These are phyloP conservation scores for Ehretia macrophylla DNA, from an alignment of 257 asterid genomes.

Conservation along the genomic window DNA sequence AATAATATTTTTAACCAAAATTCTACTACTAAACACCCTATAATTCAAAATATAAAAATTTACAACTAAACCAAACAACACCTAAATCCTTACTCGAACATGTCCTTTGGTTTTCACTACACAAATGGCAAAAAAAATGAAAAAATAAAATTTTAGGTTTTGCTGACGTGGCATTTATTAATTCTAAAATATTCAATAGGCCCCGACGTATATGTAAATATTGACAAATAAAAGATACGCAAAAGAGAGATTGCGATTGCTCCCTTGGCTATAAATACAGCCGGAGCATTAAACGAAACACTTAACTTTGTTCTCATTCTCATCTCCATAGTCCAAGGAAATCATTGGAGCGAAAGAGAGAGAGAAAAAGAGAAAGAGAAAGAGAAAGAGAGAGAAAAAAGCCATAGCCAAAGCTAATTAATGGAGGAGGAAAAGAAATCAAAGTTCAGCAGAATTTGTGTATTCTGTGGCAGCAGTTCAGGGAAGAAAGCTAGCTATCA, in stretches of 20 bases:
- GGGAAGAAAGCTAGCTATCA: conserved; percentile 82
- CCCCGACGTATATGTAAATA: not conserved
- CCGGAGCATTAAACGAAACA: conserved; percentile 8
- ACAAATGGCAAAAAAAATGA: too few species aligned
- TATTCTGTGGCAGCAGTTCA: conserved; percentile 82
- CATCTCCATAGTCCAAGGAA: conserved; percentile 9
- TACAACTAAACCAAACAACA: too few species aligned
- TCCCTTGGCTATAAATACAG: conserved; percentile 13
- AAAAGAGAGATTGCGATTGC: conserved; percentile 9
- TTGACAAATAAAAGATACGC: conserved; percentile 2
- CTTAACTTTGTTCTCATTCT: conserved; percentile 15
- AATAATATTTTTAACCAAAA: too few species aligned
- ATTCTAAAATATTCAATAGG: too few species aligned
- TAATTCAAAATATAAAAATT: too few species aligned
- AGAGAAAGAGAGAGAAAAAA: not conserved
- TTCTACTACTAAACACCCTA: too few species aligned
- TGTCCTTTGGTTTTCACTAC: too few species aligned
- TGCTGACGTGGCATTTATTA: too few species aligned
- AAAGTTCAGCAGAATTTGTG: conserved; percentile 73
- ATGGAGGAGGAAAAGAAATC: conserved; percentile 57
- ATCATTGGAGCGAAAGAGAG: not conserved
- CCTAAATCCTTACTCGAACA: too few species aligned
- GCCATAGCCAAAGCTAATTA: not conserved
- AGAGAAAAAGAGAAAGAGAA: not conserved
- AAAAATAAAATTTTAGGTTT: too few species aligned